Base-by-base conservation (phyloP, 345 rosid genomes). In the Camelina neglecta region DNA sequence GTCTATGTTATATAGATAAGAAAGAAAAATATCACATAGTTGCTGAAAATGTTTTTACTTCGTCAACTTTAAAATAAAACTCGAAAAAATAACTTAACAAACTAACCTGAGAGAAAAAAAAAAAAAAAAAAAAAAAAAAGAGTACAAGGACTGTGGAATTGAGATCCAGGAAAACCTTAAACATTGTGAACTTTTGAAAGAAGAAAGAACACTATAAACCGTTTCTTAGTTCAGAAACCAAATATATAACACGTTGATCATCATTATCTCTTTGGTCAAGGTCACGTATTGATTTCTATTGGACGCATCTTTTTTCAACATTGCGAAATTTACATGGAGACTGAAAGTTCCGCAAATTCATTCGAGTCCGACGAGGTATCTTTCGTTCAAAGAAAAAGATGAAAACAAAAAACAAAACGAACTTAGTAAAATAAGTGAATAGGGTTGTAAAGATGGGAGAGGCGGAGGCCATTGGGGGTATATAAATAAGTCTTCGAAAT, bases 241-340 rank as follows among this genome's bases (percentile, higher is more conserved):
- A 51, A 62, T 39, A n/a, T 11, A 53, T 5, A 29, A 47, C 13
- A 35, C 36, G 38, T 7, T 50, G 7, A 24, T 38, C 1, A 72
- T 60, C 26, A 71, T 29, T 60, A 49, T 21, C 59, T 49, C 51
- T 21, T 54, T 26, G 61, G 36, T 55, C 69, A 72, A 51, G 6
- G 67, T 50, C 51, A 38, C 69, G 6, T 38, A 72, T 38, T 10
- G 13, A 50, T 50, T 55, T 61, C 50, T 62, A 48, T 72, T 72
- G 54, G 44, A 53, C 41, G 51, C 21, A 18, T 63, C 62, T 21
- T 8, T 53, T 62, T 44, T 41, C 38, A 8, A 29, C 76, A 73
- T 67, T 41, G 44, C 76, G 44, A 54, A 72, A 73, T 53, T 54
- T 12, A 18, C 76, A 72, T 72, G 69, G 53, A 41, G 21, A 72